phyloP scores from a whole-genome alignment of 441 rosid genomes.

The Croton laevigatus region DNA sequence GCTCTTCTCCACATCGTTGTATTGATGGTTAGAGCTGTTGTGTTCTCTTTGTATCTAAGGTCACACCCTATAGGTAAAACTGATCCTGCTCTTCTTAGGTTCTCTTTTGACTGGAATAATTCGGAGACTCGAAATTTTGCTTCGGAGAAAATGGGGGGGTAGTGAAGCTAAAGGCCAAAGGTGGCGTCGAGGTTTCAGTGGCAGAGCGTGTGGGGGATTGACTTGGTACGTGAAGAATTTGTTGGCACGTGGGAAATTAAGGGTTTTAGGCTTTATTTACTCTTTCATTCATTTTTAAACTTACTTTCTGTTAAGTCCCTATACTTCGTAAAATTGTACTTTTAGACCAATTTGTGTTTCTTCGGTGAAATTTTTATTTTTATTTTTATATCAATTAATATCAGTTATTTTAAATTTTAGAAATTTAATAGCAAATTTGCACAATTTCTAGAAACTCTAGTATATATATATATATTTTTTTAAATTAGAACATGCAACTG shows the following conservation, averaged over 20 bases:
- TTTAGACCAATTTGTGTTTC: too few relatives aligned
- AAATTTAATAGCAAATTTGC: too few relatives aligned
- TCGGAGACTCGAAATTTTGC: not conserved
- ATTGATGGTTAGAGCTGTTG: not conserved
- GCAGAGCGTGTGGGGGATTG: not conserved
- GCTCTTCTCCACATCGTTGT: constrained; percentile 83
- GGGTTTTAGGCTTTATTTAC: not conserved
- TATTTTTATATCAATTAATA: too few relatives aligned
- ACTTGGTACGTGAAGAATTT: not conserved
- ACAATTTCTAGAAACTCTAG: too few relatives aligned
- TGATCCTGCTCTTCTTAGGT: not conserved
- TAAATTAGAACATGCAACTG: too few relatives aligned
- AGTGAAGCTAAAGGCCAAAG: not conserved
- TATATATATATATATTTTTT: too few relatives aligned
- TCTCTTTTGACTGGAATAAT: not conserved
- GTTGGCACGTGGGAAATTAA: not conserved
- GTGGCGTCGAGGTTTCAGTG: constrained; percentile 2
- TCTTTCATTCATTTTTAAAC: not conserved
- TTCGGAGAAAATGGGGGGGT: not conserved
- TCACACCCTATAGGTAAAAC: constrained; percentile 20
- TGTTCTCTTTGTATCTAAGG: constrained; percentile 40
- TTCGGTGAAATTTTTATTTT: too few relatives aligned
- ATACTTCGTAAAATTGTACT: not conserved
- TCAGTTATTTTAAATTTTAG: too few relatives aligned
- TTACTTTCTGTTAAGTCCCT: not conserved